Evolutionary conservation across 2,329 filamentous ascomycete species (phyloP), one percentile per base, ranked within the genome.

Genomic region (Hymenoscyphus repandus): DNA sequence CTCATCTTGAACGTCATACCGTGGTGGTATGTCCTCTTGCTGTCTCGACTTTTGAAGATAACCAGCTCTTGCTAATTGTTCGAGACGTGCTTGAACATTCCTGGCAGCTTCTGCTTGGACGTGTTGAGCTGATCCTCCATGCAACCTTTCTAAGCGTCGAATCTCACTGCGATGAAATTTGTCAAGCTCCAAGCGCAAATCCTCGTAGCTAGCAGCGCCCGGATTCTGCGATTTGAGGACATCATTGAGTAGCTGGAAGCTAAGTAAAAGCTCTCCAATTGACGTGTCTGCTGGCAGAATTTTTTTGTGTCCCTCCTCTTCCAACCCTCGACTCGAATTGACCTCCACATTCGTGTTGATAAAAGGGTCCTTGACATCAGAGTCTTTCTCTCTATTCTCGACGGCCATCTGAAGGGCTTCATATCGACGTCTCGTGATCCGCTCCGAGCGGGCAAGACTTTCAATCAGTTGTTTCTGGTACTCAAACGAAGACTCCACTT

Each of bases 391-490:
- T 17, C 37, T 15, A 6, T 20, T 15, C n/a, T 51, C 43, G 13
- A 55, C 11, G 7, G 32, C 46, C 33, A 20, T 30, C 20, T 50
- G 15, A 10, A 55, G 36, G 2, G 36, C 45, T 17, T 41, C 22
- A 36, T 52, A 52, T 22, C 33, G 49, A 7, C 50, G 42, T 20
- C 46, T 50, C 27, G 42, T 52, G n/a, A 27, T 34, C 27, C 33
- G 37, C 22, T 55, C 46, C 9, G 53, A 52, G n/a, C 53, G 53
- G 13, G 53, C 50, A 2, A 55, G 50, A 11, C 20, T 45, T 20
- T 55, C 47, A 34, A 55, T 55, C 1, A 55, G 39, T 6, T 52
- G 47, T 32, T 47, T 46, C 15, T 55, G 53, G 32, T 55, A 52
- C 10, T 30, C 20, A 7, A 55, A 38, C 11, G 53, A 55, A 2